A percentile compares a stretch with the other conserved stretches of the same genome.
Evolutionary conservation across 1,139 yeast genomes (phyloP).

Genomic region (Martiniozyma asiatica): DNA sequence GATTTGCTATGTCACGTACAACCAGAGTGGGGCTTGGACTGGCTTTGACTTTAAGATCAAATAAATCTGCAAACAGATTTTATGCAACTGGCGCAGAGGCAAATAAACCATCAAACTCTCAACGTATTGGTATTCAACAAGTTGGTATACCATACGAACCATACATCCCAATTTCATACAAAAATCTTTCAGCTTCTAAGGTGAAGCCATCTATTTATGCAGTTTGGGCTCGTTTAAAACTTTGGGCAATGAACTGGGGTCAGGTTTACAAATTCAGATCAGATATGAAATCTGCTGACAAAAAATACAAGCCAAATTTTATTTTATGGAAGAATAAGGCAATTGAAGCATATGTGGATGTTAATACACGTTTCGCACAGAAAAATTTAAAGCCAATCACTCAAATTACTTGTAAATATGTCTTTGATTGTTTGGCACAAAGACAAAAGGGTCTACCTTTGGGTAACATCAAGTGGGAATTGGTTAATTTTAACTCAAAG

Average conservation of each 20-base stretch:
- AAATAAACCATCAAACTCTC: constrained; percentile 10
- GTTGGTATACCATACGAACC: constrained; percentile 36
- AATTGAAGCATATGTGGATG: constrained; percentile 49
- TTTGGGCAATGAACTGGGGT: constrained; percentile 49
- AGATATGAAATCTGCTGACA: constrained; percentile 33
- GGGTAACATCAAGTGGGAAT: constrained; percentile 61
- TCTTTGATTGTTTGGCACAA: constrained; percentile 41
- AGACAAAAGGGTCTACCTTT: constrained; percentile 47
- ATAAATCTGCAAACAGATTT: constrained; percentile 1
- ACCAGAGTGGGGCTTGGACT: no score
- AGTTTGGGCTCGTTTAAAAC: constrained; percentile 37
- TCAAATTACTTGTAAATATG: constrained; percentile 45
- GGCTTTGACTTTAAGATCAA: no score
- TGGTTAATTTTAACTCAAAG: constrained; percentile 51
- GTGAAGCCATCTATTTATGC: constrained; percentile 27
- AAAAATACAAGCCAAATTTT: constrained; percentile 44
- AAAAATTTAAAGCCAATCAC: constrained; percentile 32
- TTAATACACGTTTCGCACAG: constrained; percentile 57
- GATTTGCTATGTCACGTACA: no score
- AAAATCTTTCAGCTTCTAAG: constrained; percentile 3
- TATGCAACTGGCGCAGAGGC: constrained; percentile 9
- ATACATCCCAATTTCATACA: constrained; percentile 33
- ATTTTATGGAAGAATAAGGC: constrained; percentile 66
- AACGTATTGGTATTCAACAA: constrained; percentile 21
- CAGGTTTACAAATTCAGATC: constrained; percentile 54